Percentiles rank a stretch among this genome's conserved stretches.
phyloP scores from a whole-genome alignment of 805 yeast genomes.

The Wickerhamiella kurtzmanii region DNA sequence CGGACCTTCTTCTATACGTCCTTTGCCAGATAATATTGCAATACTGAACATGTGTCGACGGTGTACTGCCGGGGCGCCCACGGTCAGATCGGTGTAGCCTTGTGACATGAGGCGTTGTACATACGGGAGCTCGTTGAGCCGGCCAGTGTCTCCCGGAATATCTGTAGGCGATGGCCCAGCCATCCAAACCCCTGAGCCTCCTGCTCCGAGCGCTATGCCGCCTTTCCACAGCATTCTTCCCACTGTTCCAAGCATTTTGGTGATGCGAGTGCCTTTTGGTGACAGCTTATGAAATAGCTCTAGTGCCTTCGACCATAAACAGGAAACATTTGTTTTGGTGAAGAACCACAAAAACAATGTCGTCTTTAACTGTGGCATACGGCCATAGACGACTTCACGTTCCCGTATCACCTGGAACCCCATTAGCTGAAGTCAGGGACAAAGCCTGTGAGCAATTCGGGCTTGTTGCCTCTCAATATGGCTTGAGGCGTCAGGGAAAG shows the following conservation, averaged over 20 bases:
- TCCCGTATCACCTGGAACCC: slow-evolving; percentile 15
- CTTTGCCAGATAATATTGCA: slow-evolving; percentile 5
- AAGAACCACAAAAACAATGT: too few species aligned
- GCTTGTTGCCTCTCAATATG: slow-evolving; percentile 7
- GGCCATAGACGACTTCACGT: slow-evolving; percentile 10
- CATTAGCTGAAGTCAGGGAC: slow-evolving; percentile 13
- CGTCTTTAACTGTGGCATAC: slow-evolving; percentile 8
- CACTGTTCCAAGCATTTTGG: background rate
- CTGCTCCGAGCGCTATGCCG: background rate
- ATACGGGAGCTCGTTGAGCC: background rate
- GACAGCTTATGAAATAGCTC: background rate
- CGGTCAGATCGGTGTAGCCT: background rate
- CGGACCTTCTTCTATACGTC: slow-evolving; percentile 8
- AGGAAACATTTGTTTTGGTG: too few species aligned
- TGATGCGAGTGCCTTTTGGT: background rate
- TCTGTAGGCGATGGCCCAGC: background rate
- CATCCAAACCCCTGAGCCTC: background rate
- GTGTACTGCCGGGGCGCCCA: slow-evolving; percentile 4
- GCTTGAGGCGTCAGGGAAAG: slow-evolving; percentile 12
- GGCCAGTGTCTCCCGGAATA: background rate
- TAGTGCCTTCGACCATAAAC: too few species aligned
- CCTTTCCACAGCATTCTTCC: background rate
- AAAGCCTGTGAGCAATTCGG: slow-evolving; percentile 12
- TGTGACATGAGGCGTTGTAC: background rate
- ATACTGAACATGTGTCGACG: slow-evolving; percentile 12